Evolutionary conservation across 2,329 filamentous ascomycete genomes (phyloP).

Genomic region (Mycocentrospora acerina): DNA sequence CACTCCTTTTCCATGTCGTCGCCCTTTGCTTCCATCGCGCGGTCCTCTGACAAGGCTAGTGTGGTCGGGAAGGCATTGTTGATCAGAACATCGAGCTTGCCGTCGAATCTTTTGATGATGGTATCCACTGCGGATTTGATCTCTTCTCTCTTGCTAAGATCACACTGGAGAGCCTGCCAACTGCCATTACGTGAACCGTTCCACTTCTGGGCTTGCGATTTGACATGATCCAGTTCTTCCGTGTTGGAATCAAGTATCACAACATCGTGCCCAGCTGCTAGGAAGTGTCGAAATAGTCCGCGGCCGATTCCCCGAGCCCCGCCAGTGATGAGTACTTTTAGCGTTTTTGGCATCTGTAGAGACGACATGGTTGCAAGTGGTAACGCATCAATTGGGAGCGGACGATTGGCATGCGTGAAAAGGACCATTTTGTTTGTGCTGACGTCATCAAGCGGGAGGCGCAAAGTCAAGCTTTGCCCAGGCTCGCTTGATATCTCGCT

Average conservation of each 20-base stretch:
- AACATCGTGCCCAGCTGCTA: constrained; percentile 46
- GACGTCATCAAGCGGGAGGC: too few species aligned
- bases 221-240: constrained; percentile 44
- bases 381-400: too few species aligned
- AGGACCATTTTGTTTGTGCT: too few species aligned
- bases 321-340: constrained; percentile 45
- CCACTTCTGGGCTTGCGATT: constrained; percentile 30
- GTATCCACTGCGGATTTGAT: constrained; percentile 41
- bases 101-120: constrained; percentile 40
- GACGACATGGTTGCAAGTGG: too few species aligned
- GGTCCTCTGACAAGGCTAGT: constrained; percentile 24
- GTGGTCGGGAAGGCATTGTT: constrained; percentile 40
- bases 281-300: constrained; percentile 47
- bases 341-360: not conserved
- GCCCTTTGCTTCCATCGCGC: constrained; percentile 33
- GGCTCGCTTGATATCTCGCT: too few species aligned
- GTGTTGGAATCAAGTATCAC: constrained; percentile 49
- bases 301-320: constrained; percentile 51
- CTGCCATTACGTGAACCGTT: constrained; percentile 10
- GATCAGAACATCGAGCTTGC: constrained; percentile 35
- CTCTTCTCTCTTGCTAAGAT: constrained; percentile 43
- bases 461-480: too few species aligned
- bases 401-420: too few species aligned
- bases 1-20: constrained; percentile 35
- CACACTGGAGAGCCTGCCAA: constrained; percentile 33